Percentiles rank a stretch among this genome's conserved stretches.
Conservation (phyloP, 2,329 filamentous ascomycete species). For the Aureobasidium sp. region DNA sequence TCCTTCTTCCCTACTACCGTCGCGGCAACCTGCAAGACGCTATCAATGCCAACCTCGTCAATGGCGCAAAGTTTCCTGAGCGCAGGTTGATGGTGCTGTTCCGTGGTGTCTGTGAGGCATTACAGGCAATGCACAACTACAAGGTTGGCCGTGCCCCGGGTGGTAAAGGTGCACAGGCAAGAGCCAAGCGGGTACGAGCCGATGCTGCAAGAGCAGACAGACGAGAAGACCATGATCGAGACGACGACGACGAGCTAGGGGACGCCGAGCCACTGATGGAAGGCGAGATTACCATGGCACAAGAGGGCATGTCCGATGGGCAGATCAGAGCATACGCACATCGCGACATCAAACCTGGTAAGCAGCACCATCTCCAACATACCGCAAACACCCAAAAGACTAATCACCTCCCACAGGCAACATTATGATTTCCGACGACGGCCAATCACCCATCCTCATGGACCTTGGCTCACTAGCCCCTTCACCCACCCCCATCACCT, state of each 20-base stretch:
- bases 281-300: constrained; percentile 59
- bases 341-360: constrained; percentile 93
- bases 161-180: constrained; percentile 41
- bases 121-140: constrained; percentile 89
- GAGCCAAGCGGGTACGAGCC: constrained; percentile 47
- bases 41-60: constrained; percentile 97
- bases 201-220: constrained; percentile 50
- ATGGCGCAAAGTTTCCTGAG: constrained; percentile 85
- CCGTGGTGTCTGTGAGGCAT: constrained; percentile 78
- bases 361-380: constrained; percentile 19
- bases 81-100: constrained; percentile 81
- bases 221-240: constrained; percentile 33
- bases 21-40: constrained; percentile 94
- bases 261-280: constrained; percentile 81
- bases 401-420: constrained; percentile 49
- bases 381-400: not conserved
- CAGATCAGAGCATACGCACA: constrained; percentile 78
- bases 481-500: constrained; percentile 81
- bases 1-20: constrained; percentile 89
- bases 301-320: constrained; percentile 60
- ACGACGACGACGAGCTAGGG: constrained; percentile 56
- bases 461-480: constrained; percentile 87
- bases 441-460: constrained; percentile 86
- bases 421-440: constrained; percentile 96
- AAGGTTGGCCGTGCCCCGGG: constrained; percentile 51